Conservation (phyloP, 1,284 basidiomycete genomes). For the Leccinum subspadiceum region DNA sequence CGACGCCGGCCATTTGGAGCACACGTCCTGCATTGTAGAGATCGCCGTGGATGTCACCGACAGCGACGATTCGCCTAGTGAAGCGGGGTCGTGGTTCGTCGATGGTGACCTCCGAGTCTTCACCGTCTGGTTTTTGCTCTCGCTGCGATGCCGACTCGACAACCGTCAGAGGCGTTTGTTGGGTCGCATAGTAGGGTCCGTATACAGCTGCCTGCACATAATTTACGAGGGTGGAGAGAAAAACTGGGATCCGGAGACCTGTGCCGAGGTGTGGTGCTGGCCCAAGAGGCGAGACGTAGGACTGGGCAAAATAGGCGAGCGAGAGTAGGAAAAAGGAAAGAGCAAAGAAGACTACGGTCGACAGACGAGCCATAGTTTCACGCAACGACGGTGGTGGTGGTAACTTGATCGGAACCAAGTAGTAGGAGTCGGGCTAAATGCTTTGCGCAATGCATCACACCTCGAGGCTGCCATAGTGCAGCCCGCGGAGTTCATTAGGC, state of each 20-base stretch:
- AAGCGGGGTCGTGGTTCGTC: conserved; percentile 32
- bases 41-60: conserved; percentile 72
- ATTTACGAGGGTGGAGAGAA: conserved; percentile 27
- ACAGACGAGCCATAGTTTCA: conserved; percentile 25
- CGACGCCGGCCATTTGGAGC: conserved; percentile 73
- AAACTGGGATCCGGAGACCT: conserved; percentile 19
- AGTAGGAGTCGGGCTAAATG: conserved; percentile 16
- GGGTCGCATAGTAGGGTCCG: conserved; percentile 23
- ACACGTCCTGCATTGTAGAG: conserved; percentile 61
- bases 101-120: conserved; percentile 13
- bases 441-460: conserved; percentile 15
- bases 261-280: conserved; percentile 33
- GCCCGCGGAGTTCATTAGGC: conserved; percentile 20
- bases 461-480: conserved; percentile 26
- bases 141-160: conserved; percentile 2
- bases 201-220: conserved; percentile 24
- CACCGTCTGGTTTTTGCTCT: conserved; percentile 3
- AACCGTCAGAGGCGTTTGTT: conserved; percentile 17
- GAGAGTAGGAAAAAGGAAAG: conserved; percentile 31
- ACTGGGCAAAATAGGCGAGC: conserved; percentile 32
- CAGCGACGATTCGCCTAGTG: conserved; percentile 50
- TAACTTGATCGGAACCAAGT: conserved; percentile 10
- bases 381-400: not conserved
- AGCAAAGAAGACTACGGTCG: conserved; percentile 19
- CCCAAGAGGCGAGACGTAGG: conserved; percentile 32